A percentile compares a stretch with the other conserved stretches of the same genome.
Evolutionary conservation across 2,329 filamentous ascomycete genomes (phyloP).

Genomic region (Pseudogymnoascus sp.): DNA sequence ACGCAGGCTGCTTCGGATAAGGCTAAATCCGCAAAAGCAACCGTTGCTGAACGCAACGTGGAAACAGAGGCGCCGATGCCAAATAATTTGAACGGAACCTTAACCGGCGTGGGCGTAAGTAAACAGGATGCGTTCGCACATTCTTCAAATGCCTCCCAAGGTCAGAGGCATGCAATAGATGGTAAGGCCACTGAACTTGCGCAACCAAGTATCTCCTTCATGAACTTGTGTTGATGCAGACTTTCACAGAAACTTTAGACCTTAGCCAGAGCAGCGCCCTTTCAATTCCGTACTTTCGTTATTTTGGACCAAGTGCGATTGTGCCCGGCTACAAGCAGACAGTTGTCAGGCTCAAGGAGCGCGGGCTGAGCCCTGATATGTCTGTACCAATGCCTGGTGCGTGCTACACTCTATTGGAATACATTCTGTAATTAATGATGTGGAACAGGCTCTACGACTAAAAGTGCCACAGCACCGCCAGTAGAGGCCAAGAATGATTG

Average conservation of each 20-base stretch:
- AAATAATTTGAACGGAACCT: neutral
- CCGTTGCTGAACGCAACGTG: neutral
- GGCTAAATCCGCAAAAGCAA: neutral
- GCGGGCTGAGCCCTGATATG: neutral
- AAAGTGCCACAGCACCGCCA: neutral
- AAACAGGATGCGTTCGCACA: neutral
- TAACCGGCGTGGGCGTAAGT: neutral
- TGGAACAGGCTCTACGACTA: neutral
- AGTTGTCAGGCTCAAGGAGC: conserved; percentile 59
- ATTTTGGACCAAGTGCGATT: conserved; percentile 85
- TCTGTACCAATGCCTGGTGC: neutral
- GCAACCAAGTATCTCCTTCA: neutral
- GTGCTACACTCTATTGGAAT: neutral
- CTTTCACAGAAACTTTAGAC: neutral
- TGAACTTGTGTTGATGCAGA: neutral
- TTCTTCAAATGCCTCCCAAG: neutral
- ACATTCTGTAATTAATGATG: neutral
- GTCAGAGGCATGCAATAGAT: neutral
- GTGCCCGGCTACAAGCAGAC: conserved; percentile 90
- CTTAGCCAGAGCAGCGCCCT: conserved; percentile 32
- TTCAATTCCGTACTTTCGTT: conserved; percentile 80
- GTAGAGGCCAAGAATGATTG: neutral
- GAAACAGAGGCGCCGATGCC: neutral
- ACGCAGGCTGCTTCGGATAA: neutral
- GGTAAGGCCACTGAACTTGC: neutral